Evolutionary conservation across 2,329 filamentous ascomycete species (phyloP).

Genomic region (Penicillium sp.): DNA sequence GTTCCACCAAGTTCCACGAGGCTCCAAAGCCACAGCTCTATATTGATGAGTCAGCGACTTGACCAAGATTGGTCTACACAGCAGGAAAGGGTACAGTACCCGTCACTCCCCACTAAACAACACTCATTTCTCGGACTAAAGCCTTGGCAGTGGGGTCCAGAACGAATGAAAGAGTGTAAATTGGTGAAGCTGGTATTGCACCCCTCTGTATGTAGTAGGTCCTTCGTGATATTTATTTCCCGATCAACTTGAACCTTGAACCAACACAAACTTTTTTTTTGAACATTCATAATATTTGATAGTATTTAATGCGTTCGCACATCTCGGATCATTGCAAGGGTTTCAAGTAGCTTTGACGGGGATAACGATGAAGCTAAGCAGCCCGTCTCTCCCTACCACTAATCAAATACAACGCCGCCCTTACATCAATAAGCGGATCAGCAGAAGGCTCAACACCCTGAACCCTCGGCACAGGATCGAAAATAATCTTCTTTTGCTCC

Average conservation of each 20-base stretch:
- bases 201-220: too few species aligned
- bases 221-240: too few species aligned
- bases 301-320: too few species aligned
- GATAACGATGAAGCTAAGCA: background rate
- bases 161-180: conserved; percentile 1
- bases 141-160: conserved; percentile 6
- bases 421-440: conserved; percentile 4
- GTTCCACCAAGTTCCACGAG: conserved; percentile 5
- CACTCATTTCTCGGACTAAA: conserved; percentile 7
- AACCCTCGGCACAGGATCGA: background rate
- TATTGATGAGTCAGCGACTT: conserved; percentile 4
- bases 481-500: conserved; percentile 1
- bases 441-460: background rate
- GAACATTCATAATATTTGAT: too few species aligned
- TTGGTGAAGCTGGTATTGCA: conserved; percentile 12
- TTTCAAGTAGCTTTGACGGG: too few species aligned
- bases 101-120: conserved; percentile 3
- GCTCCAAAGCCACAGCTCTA: background rate
- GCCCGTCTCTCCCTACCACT: conserved; percentile 1
- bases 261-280: too few species aligned
- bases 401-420: conserved; percentile 2
- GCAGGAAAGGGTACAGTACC: conserved; percentile 1
- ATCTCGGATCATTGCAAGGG: too few species aligned
- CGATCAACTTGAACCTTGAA: too few species aligned
- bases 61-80: background rate